Base-by-base conservation (phyloP, 495 filamentous ascomycete species). In the Talaromyces adpressus region DNA sequence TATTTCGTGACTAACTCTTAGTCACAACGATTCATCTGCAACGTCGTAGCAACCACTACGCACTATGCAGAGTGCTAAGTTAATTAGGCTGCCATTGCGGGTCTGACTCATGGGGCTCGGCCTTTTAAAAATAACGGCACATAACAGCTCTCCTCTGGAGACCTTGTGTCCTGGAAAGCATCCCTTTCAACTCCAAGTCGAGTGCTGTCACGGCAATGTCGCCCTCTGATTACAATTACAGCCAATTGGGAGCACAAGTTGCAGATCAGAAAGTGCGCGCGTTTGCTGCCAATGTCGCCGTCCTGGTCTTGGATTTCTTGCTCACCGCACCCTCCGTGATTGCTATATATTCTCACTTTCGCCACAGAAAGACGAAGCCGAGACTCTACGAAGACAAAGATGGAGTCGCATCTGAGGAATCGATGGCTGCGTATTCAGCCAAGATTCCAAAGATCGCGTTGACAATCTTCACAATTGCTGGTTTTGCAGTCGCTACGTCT, bases 361-460 rank as follows among this genome's bases (percentile, higher is more conserved):
- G 39, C 4, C 58, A 30, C 9, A 16, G 2, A 41, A 60, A 47
- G 22, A 6, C 32, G 2, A 27, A 27, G 23, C 39, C 32, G 9
- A 7, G 4, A 23, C 58, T 60, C 2, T 60, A 60, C 34, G 58
- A 60, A 60, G 58, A 60, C 14, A 47, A 60, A 47, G 58, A 60
- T 60, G 58, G 58, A 60, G 12, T 60, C 18, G 58, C 58, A 41
- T 14, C 32, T n/a, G 20, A 47, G 18, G 58, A 60, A 36, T 60
- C 58, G 12, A 60, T 29, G 34, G 58, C 58, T 47, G 58, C 58
- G n/a, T 60, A 60, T 60, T 60, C 58, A 41, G 58, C 58, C 32
- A 60, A 14, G 39, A 29, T 22, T 47, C 58, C 58, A 27, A 60
- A 60, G 3, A 60, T 60, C 23, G 11, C 47, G 16, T 12, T 47